These are phyloP conservation scores for Taxillus chinensis DNA, from an alignment of 164 flowering plant genomes.

Conservation along the genomic window DNA sequence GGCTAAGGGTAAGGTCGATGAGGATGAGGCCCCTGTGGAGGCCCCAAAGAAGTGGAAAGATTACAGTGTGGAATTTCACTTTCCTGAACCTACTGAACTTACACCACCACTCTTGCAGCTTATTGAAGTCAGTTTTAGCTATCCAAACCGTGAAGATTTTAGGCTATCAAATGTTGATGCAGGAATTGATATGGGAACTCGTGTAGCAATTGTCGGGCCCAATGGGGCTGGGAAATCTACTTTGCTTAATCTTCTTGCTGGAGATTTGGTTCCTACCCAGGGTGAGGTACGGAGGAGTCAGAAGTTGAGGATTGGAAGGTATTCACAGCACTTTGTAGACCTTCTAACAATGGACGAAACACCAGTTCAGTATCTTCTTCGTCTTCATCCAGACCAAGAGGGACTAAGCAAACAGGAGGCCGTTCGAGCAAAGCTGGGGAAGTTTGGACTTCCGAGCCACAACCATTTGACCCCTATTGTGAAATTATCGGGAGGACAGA, in stretches of 20 bases:
- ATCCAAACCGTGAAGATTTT: slow-evolving; percentile 59
- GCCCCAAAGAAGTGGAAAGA: slow-evolving; percentile 77
- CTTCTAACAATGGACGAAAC: slow-evolving; percentile 71
- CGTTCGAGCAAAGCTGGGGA: slow-evolving; percentile 75
- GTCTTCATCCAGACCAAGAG: slow-evolving; percentile 77
- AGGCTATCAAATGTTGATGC: slow-evolving; percentile 66
- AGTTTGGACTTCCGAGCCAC: slow-evolving; percentile 78
- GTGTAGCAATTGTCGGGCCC: slow-evolving; percentile 81
- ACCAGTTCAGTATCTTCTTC: slow-evolving; percentile 72
- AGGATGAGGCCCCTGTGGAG: slow-evolving; percentile 46
- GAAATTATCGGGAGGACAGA: slow-evolving; percentile 80
- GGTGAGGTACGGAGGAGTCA: slow-evolving; percentile 82
- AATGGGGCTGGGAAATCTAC: slow-evolving; percentile 90
- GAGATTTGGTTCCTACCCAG: slow-evolving; percentile 63
- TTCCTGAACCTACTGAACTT: slow-evolving; percentile 78
- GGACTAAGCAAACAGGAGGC: slow-evolving; percentile 83
- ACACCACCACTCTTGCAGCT: slow-evolving; percentile 76
- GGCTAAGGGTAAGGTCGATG: slow-evolving; percentile 58
- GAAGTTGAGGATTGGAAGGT: slow-evolving; percentile 74
- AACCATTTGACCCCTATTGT: slow-evolving; percentile 78
- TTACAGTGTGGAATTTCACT: slow-evolving; percentile 63
- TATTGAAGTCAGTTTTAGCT: slow-evolving; percentile 68
- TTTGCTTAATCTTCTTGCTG: slow-evolving; percentile 71
- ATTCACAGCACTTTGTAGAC: slow-evolving; percentile 80
- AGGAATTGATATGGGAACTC: slow-evolving; percentile 84